Conservation (phyloP, 257 asterid species). For the Penstemon eatonii region DNA sequence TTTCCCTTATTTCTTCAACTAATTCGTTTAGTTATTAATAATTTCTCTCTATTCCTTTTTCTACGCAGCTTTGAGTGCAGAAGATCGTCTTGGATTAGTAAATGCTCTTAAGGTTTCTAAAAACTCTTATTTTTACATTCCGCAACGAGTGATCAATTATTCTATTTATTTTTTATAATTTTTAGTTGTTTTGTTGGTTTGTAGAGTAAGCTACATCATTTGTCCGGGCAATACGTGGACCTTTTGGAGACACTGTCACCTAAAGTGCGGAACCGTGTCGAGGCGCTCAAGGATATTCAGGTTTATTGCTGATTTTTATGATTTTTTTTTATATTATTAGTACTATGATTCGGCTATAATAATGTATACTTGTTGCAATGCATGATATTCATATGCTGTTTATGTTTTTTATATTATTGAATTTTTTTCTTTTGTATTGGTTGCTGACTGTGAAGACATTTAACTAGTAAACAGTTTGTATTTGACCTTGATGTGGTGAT, state of each 20-base stretch:
- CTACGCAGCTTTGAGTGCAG: conserved; percentile 69
- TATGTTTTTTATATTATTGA: not conserved
- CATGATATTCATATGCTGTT: conserved; percentile 6
- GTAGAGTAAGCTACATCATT: conserved; percentile 68
- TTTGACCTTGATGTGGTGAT: conserved; percentile 8
- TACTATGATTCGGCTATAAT: not conserved
- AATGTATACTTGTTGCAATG: not conserved
- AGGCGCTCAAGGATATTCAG: conserved; percentile 67
- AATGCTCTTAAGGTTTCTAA: conserved; percentile 70
- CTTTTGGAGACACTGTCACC: conserved; percentile 64
- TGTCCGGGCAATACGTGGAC: conserved; percentile 61
- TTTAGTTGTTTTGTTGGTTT: not conserved
- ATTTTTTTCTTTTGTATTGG: not conserved
- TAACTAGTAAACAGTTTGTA: not conserved
- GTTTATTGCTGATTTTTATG: conserved; percentile 34
- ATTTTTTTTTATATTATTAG: not conserved
- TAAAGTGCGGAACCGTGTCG: conserved; percentile 65
- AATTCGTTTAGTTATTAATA: not conserved
- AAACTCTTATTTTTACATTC: not conserved
- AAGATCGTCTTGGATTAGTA: conserved; percentile 76
- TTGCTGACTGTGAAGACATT: conserved; percentile 6
- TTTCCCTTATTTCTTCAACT: not conserved
- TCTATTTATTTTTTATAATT: not conserved
- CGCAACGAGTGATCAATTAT: not conserved
- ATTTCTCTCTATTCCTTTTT: not conserved